Percentiles rank a stretch among this genome's conserved stretches.
These are phyloP conservation scores for Pseudocercospora vitis DNA, from an alignment of 2,329 filamentous ascomycete species.

Conservation along the genomic window DNA sequence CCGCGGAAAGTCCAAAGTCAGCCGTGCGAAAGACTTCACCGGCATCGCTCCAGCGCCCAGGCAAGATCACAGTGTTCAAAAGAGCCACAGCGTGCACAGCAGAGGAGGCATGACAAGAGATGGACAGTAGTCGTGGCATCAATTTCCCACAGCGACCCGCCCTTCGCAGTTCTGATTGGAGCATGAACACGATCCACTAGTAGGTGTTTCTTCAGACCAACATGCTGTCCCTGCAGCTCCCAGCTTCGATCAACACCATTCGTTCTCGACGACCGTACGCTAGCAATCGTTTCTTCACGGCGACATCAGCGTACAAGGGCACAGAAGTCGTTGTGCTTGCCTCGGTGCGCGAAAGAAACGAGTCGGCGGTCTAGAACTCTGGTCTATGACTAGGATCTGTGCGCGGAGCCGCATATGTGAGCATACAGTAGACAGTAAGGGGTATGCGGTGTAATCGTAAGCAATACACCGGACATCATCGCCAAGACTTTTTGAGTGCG, in stretches of 20 bases:
- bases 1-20: too few relatives aligned
- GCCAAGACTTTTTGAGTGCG: too few relatives aligned
- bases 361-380: too few relatives aligned
- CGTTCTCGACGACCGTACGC: neutral
- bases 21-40: too few relatives aligned
- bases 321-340: neutral
- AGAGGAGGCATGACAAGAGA: neutral
- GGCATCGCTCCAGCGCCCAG: neutral
- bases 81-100: neutral
- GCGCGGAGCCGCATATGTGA: too few relatives aligned
- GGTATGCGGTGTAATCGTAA: too few relatives aligned
- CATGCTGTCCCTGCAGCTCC: neutral
- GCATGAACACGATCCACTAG: neutral
- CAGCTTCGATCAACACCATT: neutral
- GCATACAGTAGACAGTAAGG: too few relatives aligned
- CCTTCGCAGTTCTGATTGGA: neutral
- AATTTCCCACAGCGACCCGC: neutral
- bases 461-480: too few relatives aligned
- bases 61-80: neutral
- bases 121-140: neutral
- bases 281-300: neutral
- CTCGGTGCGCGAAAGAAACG: constrained; percentile 6
- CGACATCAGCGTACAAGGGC: neutral
- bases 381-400: too few relatives aligned
- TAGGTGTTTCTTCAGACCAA: neutral